A percentile compares a stretch with the other conserved stretches of the same genome.
Evolutionary conservation across 371 early-diverging fungal species (phyloP).

Genomic region (Lichtheimia ornata): DNA sequence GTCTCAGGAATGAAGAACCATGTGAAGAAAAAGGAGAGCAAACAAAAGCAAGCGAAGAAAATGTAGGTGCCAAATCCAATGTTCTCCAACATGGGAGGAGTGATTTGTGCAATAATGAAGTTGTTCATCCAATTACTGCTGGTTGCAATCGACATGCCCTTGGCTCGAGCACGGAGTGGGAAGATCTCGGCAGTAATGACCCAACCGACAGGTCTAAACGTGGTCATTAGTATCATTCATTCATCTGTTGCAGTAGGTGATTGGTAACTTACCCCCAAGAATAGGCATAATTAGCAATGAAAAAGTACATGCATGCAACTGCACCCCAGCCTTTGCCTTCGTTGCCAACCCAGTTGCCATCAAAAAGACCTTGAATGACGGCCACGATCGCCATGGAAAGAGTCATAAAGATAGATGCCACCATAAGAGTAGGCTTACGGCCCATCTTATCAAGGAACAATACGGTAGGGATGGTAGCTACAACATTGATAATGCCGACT

Average conservation of each 20-base stretch:
- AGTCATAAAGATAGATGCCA: slow-evolving; percentile 39
- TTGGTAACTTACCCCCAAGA: slow-evolving; percentile 25
- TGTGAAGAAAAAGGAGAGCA: slow-evolving; percentile 34
- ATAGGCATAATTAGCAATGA: slow-evolving; percentile 69
- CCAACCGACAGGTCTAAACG: slow-evolving; percentile 73
- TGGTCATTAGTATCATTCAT: background rate
- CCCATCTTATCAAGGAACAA: slow-evolving; percentile 70
- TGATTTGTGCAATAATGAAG: slow-evolving; percentile 65
- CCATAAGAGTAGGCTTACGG: slow-evolving; percentile 50
- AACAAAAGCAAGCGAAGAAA: slow-evolving; percentile 55
- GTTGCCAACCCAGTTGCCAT: slow-evolving; percentile 35
- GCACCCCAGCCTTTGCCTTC: slow-evolving; percentile 33
- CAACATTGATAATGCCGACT: slow-evolving; percentile 68
- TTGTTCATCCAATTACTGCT: slow-evolving; percentile 89
- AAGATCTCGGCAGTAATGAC: slow-evolving; percentile 88
- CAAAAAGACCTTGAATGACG: slow-evolving; percentile 28
- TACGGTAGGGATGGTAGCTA: slow-evolving; percentile 56
- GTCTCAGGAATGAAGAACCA: slow-evolving; percentile 46
- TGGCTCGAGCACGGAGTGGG: slow-evolving; percentile 72
- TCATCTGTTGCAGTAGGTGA: background rate
- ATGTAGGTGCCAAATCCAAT: slow-evolving; percentile 64
- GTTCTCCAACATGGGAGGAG: slow-evolving; percentile 59
- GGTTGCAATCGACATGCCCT: slow-evolving; percentile 83
- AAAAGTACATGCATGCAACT: slow-evolving; percentile 58
- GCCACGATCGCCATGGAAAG: slow-evolving; percentile 40